Conservation (phyloP, 2,329 filamentous ascomycete species). For the Boeremia exigua region DNA sequence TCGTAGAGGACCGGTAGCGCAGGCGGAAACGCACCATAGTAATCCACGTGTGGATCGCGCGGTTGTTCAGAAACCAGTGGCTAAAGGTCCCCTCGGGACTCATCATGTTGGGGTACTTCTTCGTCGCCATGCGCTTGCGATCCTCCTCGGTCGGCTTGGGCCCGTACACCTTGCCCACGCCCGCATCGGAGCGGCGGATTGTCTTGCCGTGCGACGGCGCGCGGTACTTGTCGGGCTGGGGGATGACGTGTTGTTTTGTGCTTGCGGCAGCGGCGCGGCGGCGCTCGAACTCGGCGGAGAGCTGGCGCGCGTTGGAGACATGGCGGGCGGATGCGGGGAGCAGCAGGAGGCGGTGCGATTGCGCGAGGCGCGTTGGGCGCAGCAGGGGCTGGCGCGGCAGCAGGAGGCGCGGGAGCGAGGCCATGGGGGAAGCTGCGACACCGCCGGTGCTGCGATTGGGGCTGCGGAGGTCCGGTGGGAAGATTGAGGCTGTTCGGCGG, state of each 20-base stretch:
- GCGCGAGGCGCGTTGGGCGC: slow-evolving; percentile 25
- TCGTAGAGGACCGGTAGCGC: not conserved
- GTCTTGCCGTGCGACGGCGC: slow-evolving; percentile 83
- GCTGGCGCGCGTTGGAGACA: slow-evolving; percentile 39
- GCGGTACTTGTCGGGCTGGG: slow-evolving; percentile 87
- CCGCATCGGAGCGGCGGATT: slow-evolving; percentile 60
- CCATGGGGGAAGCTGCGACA: slow-evolving; percentile 34
- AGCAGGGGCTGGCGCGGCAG: slow-evolving; percentile 36
- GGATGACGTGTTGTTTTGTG: slow-evolving; percentile 62
- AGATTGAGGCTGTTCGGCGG: slow-evolving; percentile 18
- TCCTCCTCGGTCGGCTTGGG: slow-evolving; percentile 72
- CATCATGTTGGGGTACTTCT: slow-evolving; percentile 87
- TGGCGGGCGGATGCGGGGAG: slow-evolving; percentile 27
- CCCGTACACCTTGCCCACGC: slow-evolving; percentile 72
- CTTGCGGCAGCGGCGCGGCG: slow-evolving; percentile 39
- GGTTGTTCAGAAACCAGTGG: slow-evolving; percentile 83
- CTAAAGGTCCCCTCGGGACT: slow-evolving; percentile 81
- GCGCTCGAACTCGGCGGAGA: slow-evolving; percentile 38
- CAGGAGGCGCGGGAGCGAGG: slow-evolving; percentile 44
- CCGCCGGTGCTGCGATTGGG: slow-evolving; percentile 17
- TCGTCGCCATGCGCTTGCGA: slow-evolving; percentile 67
- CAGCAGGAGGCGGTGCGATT: slow-evolving; percentile 12
- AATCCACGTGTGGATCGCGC: slow-evolving; percentile 78
- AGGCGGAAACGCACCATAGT: slow-evolving; percentile 68
- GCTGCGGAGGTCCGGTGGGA: slow-evolving; percentile 28